Conservation (phyloP, 805 yeast species). For the Yamadazyma olivae region DNA sequence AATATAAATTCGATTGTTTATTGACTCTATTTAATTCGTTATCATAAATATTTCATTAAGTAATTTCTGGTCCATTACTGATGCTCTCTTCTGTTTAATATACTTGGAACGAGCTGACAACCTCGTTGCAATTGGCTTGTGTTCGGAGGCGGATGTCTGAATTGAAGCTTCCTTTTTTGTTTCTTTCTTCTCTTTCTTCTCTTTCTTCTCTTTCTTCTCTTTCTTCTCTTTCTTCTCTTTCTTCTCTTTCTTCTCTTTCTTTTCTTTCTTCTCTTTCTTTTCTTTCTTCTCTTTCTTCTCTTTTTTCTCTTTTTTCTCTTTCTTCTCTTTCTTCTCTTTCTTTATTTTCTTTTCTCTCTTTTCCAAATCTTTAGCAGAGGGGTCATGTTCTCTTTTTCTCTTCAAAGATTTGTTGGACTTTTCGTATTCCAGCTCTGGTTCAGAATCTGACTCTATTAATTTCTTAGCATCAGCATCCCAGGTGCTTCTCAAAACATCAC, state of each 20-base stretch:
- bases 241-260: constrained; percentile 17
- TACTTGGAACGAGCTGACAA: constrained; percentile 74
- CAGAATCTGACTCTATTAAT: constrained; percentile 10
- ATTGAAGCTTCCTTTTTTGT: constrained; percentile 5
- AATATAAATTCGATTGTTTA: background rate
- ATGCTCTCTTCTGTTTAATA: constrained; percentile 88
- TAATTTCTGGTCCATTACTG: constrained; percentile 85
- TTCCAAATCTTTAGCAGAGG: too few species aligned
- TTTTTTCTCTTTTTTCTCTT: constrained; percentile 18
- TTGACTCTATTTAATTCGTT: constrained; percentile 31
- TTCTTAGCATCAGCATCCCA: constrained; percentile 61
- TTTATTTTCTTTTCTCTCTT: constrained; percentile 21
- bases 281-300: constrained; percentile 20
- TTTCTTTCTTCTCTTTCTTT: constrained; percentile 21
- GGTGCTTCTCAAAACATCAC: constrained; percentile 79
- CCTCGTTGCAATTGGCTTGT: constrained; percentile 29
- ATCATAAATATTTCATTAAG: constrained; percentile 93
- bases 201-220: constrained; percentile 15
- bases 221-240: constrained; percentile 10
- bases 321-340: constrained; percentile 17
- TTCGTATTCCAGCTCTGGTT: constrained; percentile 9
- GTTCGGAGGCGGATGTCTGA: constrained; percentile 7
- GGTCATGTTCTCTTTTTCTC: constrained; percentile 16
- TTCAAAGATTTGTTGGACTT: constrained; percentile 13
- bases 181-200: constrained; percentile 10